A percentile compares a stretch with the other conserved stretches of the same genome.
phyloP scores from a whole-genome alignment of 1,139 yeast species.

The Insectozyma bohioensis region DNA sequence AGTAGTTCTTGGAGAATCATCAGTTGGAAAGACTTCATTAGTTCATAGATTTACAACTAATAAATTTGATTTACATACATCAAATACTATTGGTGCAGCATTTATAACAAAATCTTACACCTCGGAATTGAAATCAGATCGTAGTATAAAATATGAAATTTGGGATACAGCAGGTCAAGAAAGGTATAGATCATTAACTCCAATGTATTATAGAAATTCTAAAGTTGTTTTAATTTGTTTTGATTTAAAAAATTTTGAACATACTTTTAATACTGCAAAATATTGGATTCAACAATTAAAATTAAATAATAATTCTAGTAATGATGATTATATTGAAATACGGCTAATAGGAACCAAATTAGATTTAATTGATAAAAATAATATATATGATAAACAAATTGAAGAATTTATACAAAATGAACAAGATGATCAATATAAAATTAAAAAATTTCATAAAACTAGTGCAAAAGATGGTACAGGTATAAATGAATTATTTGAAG shows the following conservation, averaged over 20 bases:
- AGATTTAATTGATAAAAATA: slow-evolving; percentile 18
- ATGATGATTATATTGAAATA: slow-evolving; percentile 19
- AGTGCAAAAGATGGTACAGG: slow-evolving; percentile 53
- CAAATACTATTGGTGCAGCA: slow-evolving; percentile 53
- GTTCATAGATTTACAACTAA: slow-evolving; percentile 43
- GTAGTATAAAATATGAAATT: slow-evolving; percentile 38
- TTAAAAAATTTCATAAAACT: slow-evolving; percentile 27
- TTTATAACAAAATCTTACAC: slow-evolving; percentile 39
- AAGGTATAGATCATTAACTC: slow-evolving; percentile 46
- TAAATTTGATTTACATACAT: slow-evolving; percentile 35
- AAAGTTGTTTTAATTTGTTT: slow-evolving; percentile 42
- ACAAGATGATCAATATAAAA: slow-evolving; percentile 5
- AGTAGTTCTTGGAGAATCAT: slow-evolving; percentile 47
- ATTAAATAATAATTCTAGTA: slow-evolving; percentile 23
- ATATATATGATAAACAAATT: slow-evolving; percentile 5
- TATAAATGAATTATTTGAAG: slow-evolving; percentile 40
- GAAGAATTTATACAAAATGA: slow-evolving; percentile 12
- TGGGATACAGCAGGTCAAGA: slow-evolving; percentile 60
- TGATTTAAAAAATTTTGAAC: slow-evolving; percentile 33
- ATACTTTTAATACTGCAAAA: slow-evolving; percentile 39
- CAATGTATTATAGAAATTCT: slow-evolving; percentile 51
- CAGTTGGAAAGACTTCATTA: slow-evolving; percentile 48
- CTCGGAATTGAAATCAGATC: slow-evolving; percentile 18
- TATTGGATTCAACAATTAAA: slow-evolving; percentile 47
- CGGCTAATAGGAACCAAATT: slow-evolving; percentile 38